phyloP scores from a whole-genome alignment of 129 eudicot genomes.

The Helianthus annuus region DNA sequence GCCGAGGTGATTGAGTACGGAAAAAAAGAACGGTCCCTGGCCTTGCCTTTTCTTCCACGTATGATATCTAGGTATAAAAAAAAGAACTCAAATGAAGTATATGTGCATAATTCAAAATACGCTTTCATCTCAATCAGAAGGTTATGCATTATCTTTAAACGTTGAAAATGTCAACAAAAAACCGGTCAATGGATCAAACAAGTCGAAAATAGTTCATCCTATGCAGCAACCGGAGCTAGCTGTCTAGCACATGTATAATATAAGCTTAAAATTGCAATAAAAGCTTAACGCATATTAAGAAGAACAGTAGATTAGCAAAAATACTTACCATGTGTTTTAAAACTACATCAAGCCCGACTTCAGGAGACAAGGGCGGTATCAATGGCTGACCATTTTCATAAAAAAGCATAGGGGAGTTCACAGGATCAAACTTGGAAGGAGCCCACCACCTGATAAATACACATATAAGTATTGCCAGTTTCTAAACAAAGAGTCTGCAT shows the following conservation, averaged over 20 bases:
- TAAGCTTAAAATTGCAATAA: not conserved
- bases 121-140: constrained; percentile 8
- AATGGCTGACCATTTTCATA: constrained; percentile 77
- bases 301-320: not conserved
- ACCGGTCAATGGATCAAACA: not conserved
- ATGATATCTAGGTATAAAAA: constrained; percentile 44
- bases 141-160: not conserved
- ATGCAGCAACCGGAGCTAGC: not conserved
- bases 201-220: not conserved
- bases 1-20: constrained; percentile 93
- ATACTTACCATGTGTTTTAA: constrained; percentile 71
- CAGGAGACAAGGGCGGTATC: constrained; percentile 77
- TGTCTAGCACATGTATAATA: not conserved
- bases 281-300: constrained; percentile 9
- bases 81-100: not conserved
- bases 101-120: constrained; percentile 9
- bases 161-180: not conserved
- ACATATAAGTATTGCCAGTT: not conserved
- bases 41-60: constrained; percentile 58
- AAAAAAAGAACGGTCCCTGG: constrained; percentile 61
- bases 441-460: constrained; percentile 91
- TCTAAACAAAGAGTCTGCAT: constrained; percentile 3
- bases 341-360: constrained; percentile 82
- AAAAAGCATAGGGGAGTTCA: constrained; percentile 94
- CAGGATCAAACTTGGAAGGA: constrained; percentile 94